Conservation (phyloP, 2,329 filamentous ascomycete species). For the Stromatinia cepivora region DNA sequence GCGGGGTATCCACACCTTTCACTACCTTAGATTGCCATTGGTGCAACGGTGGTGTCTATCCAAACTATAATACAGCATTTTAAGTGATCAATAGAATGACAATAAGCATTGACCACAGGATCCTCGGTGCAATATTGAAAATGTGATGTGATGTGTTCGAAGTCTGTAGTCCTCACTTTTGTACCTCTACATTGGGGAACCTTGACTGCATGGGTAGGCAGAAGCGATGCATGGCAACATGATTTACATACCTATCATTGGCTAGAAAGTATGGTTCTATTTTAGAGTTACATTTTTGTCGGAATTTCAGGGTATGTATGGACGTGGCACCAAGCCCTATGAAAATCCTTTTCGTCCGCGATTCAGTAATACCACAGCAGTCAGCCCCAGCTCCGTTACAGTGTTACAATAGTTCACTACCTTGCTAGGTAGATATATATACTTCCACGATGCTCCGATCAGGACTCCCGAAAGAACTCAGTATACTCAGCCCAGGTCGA, state of each 20-base stretch:
- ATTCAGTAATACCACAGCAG: neutral
- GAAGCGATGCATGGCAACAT: constrained; percentile 7
- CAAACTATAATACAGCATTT: neutral
- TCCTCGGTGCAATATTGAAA: neutral
- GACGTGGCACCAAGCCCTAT: constrained; percentile 1
- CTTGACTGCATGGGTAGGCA: neutral
- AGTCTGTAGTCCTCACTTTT: neutral
- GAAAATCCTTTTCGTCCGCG: neutral
- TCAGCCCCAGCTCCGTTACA: neutral
- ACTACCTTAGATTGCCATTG: neutral
- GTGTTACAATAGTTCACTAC: neutral
- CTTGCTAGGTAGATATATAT: neutral
- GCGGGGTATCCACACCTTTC: neutral
- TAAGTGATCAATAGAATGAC: neutral
- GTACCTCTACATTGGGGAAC: neutral
- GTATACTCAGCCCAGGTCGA: neutral
- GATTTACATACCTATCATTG: neutral
- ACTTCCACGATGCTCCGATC: neutral
- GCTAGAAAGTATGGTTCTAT: neutral
- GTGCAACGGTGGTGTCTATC: neutral
- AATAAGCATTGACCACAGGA: neutral
- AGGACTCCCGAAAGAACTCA: neutral
- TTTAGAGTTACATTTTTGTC: constrained; percentile 9
- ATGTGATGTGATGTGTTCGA: neutral
- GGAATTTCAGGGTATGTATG: neutral